Base-by-base conservation (phyloP, 306 rosid species). In the Quercus alba region DNA sequence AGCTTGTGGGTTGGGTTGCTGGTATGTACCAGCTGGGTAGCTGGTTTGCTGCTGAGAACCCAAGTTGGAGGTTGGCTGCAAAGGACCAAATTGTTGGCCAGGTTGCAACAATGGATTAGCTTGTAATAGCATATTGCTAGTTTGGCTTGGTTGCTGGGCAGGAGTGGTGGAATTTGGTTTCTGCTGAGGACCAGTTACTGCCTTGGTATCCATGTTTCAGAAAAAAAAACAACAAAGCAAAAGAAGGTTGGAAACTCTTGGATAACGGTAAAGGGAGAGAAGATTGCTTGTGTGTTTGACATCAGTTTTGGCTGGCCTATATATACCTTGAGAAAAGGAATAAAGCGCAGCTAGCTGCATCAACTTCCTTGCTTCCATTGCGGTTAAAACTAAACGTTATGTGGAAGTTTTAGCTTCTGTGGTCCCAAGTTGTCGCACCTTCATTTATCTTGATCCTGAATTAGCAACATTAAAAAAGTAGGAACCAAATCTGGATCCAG, bases 291-390 rank as follows among this genome's bases (percentile, higher is more conserved):
- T 61, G 67, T 75, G 62, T 76, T 49, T n/a, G 66, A 46, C 72
- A 41, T 64, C 82, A 77, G 69, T 10, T 77, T 69, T 59, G 31
- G 26, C 2, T 25, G 31, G 44, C 66, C 76, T 57, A 58, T 49
- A 85, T 87, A 87, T 87, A 63, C 77, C 75, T 25, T 33, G 31
- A 28, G 35, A 81, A 86, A 78, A 51, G 78, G 93, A 86, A 84
- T 81, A 89, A 81, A 89, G 82, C 59, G 19, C 9, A 17, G 6
- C 15, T 78, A n/a, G 4, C 15, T 78, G 86, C 81, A 89, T 83
- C 90, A 76, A 87, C 88, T 87, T 87, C 88, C 76, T 85, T 89
- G 69, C 93, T 89, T 87, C 83, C 56, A 46, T 35, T 81, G 28
- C 66, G 81, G 70, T 81, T 77, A 70, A 86, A 49, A 57, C 63